Evolutionary conservation across 2,329 filamentous ascomycete species (phyloP).

Genomic region (Whalleya microplaca): DNA sequence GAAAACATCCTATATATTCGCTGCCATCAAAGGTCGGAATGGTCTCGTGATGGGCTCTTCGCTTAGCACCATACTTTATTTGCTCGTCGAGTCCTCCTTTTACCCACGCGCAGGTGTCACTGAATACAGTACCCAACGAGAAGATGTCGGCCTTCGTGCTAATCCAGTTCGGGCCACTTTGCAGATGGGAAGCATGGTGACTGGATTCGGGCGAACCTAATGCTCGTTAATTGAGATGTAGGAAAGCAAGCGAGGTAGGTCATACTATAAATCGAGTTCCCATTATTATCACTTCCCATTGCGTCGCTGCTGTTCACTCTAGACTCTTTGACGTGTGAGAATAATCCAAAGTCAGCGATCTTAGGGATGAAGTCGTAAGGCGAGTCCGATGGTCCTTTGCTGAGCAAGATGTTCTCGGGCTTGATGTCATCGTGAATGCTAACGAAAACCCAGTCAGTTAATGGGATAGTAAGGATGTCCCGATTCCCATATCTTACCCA

Average conservation of each 20-base stretch:
- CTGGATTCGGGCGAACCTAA: conserved; percentile 19
- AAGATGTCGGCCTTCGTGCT: conserved; percentile 23
- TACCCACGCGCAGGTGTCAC: conserved; percentile 21
- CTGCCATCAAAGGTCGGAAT: conserved; percentile 1
- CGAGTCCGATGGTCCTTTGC: conserved; percentile 14
- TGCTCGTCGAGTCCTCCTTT: conserved; percentile 11
- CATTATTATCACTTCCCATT: conserved; percentile 14
- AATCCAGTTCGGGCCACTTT: conserved; percentile 8
- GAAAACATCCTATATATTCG: conserved; percentile 22
- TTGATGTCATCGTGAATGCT: conserved; percentile 29
- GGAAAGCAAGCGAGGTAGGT: background rate
- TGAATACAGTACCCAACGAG: conserved; percentile 20
- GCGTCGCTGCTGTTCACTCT: conserved; percentile 10
- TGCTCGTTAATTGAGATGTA: background rate
- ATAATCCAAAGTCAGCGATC: conserved; percentile 26
- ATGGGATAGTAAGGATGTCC: background rate
- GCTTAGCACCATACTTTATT: conserved; percentile 9
- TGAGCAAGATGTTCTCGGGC: conserved; percentile 23
- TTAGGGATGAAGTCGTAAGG: conserved; percentile 24
- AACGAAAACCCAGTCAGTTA: background rate
- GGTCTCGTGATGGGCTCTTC: conserved; percentile 9
- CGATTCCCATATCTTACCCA: conserved; percentile 10
- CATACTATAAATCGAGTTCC: conserved; percentile 20
- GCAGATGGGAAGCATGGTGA: conserved; percentile 11
- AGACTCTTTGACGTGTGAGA: conserved; percentile 11